Evolutionary conservation across 208 protist genomes (phyloP).

Genomic region (Crithidia sp.): DNA sequence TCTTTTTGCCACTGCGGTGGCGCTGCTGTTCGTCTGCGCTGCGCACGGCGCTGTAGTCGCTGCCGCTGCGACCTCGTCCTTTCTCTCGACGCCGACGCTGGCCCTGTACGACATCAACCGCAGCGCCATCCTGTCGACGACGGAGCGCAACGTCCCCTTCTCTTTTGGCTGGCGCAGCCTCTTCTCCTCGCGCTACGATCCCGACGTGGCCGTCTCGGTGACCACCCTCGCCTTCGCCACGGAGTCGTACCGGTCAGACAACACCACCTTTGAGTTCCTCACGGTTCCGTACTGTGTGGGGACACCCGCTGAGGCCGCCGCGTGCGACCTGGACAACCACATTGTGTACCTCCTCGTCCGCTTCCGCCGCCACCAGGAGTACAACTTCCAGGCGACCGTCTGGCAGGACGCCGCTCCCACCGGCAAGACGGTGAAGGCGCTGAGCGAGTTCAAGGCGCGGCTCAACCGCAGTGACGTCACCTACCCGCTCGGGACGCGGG

Average conservation of each 20-base stretch:
- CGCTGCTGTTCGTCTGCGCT: not conserved
- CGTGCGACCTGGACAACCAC: slow-evolving; percentile 13
- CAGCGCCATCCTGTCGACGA: slow-evolving; percentile 23
- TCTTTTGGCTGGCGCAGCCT: slow-evolving; percentile 27
- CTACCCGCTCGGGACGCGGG: slow-evolving; percentile 5
- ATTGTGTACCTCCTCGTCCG: slow-evolving; percentile 33
- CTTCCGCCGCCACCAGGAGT: slow-evolving; percentile 32
- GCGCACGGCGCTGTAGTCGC: not conserved
- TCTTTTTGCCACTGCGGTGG: not conserved
- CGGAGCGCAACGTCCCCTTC: not conserved
- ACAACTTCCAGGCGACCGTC: slow-evolving; percentile 21
- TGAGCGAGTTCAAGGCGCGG: slow-evolving; percentile 20
- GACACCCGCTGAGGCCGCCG: not conserved
- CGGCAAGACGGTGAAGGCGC: slow-evolving; percentile 9
- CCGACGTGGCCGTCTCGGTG: slow-evolving; percentile 10
- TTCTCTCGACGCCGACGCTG: slow-evolving; percentile 1
- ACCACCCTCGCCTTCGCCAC: slow-evolving; percentile 14
- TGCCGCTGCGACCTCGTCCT: not conserved
- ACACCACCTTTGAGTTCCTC: slow-evolving; percentile 16
- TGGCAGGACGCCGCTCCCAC: slow-evolving; percentile 32
- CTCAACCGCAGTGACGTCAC: slow-evolving; percentile 27
- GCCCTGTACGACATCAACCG: slow-evolving; percentile 33
- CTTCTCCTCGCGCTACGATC: slow-evolving; percentile 23
- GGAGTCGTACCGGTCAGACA: not conserved
- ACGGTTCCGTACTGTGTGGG: slow-evolving; percentile 25